A percentile compares a stretch with the other conserved stretches of the same genome.
phyloP scores from a whole-genome alignment of 257 asterid species.

The Penstemon newberryi region DNA sequence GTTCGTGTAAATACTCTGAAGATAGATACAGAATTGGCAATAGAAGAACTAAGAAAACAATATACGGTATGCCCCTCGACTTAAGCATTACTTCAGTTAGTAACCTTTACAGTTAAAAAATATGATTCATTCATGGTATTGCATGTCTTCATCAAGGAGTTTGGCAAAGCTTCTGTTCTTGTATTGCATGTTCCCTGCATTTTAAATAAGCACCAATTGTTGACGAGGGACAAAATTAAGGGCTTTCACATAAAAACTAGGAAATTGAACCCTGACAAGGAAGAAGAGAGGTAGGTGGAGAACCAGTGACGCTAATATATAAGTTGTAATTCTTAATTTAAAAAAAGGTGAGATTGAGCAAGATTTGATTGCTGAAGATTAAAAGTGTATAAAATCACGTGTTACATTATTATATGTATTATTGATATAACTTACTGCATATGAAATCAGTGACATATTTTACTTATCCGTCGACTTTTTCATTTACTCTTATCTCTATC shows the following conservation, averaged over 20 bases:
- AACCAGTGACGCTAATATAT: background rate
- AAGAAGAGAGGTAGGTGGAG: background rate
- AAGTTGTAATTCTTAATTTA: background rate
- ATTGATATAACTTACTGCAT: background rate
- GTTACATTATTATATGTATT: background rate
- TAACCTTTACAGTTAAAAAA: conserved; percentile 1
- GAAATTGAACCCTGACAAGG: background rate
- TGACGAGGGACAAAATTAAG: background rate
- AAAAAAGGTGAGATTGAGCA: background rate
- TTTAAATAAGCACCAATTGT: background rate
- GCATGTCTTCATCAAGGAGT: conserved; percentile 3
- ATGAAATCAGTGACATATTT: background rate
- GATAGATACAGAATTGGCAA: conserved; percentile 58
- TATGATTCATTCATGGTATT: background rate
- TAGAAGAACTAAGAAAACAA: conserved; percentile 53
- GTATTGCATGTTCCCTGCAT: background rate
- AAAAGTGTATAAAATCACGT: background rate
- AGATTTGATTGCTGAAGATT: background rate
- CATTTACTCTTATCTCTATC: conserved; percentile 19
- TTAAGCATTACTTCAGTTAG: background rate
- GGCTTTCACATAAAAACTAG: background rate
- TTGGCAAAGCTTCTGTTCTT: background rate
- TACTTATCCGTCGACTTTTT: conserved; percentile 4
- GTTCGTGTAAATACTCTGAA: conserved; percentile 91
- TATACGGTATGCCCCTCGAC: conserved; percentile 47